Base-by-base conservation (phyloP, 306 rosid species). In the Prunus persica region DNA sequence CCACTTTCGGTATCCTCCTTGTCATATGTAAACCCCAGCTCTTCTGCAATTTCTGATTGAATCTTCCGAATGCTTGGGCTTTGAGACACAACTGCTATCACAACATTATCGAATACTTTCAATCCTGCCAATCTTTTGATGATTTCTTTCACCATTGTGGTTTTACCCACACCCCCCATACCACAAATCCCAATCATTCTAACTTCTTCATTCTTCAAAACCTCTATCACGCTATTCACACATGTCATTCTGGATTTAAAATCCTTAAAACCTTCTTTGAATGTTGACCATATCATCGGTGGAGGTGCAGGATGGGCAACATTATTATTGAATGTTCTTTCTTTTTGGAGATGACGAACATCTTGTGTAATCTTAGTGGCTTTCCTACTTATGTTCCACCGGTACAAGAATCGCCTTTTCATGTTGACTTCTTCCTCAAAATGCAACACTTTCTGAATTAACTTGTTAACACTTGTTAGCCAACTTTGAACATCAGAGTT, bases 71-170 rank as follows among this genome's bases (percentile, higher is more conserved):
- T 2, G 4, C 58, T 32, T 8, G 63, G 78, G 27, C 30, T 66
- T 3, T 55, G 38, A 0, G 65, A 18, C 2, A 73, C 19, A 0
- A 19, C 2, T 2, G 6, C 72, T 20, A 9, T 13, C 13, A 67
- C 55, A 32, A 73, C 24, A 0, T 28, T 27, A 9, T 55, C 68
- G 22, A 73, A 79, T 16, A 14, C 0, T 3, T 52, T 30, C 0
- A 5, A 9, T 34, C 24, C 18, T 22, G 1, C 41, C 13, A 58
- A 11, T 55, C 38, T 28, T 27, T 8, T 16, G 6, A 11, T 11
- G 11, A 70, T 61, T 71, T 78, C 28, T 15, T 75, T 54, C 0
- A 14, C 73, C 20, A 76, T 72, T 68, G 74, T 76, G 11, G 84
- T 81, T 62, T 71, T 75, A 32, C 79, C 72, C 22, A 65, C 64